Evolutionary conservation across 2,329 filamentous ascomycete species (phyloP), one percentile per base, ranked within the genome.

Genomic region (Diaporthe velutina): DNA sequence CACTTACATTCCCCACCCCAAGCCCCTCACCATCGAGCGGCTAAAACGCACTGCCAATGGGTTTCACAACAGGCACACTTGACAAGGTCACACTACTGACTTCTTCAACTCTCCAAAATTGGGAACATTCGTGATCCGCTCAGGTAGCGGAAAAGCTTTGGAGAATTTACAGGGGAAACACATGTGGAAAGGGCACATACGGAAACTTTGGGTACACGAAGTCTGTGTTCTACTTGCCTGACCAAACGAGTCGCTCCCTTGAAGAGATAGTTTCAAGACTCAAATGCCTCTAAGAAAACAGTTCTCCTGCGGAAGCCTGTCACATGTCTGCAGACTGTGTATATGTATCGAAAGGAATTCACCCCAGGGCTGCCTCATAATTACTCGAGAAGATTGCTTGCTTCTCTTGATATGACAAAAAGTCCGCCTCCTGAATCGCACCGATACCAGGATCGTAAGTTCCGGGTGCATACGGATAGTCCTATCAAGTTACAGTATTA

Each of bases 1-100:
- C 33, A 75, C 76, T 7, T 76, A 77, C 30, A 52, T 77, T 8
- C 77, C 77, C 8, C 76, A 78, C 22, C 77, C 77, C 3, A 67
- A 35, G 19, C 61, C 61, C 4, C 28, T 67, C 3, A 52, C 61
- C 5, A 9, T 67, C 35, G 61, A 67, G 25, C 42, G 45, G 45
- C 42, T 67, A n/a, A 48, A 48, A 17, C 61, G 61, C 30, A 42
- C 40, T 17, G 61, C 45, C n/a, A 25, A 48, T 8, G 61, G 33
- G 22, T 9, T 67, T 52, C 45, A 67, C 17, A 19, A 35, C 30
- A 25, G 64, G 64, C 45, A 52, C 45, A 28, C 13, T 9, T 50
- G 52, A 50, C 15, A 38, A 19, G n/a, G n/a, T n/a, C 25, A 13
- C 57, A 40, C 58, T 45, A 17, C 60, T 9, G 3, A 52, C 28